Conservation (phyloP, 2,329 filamentous ascomycete genomes). For the Aureobasidium sp. region DNA sequence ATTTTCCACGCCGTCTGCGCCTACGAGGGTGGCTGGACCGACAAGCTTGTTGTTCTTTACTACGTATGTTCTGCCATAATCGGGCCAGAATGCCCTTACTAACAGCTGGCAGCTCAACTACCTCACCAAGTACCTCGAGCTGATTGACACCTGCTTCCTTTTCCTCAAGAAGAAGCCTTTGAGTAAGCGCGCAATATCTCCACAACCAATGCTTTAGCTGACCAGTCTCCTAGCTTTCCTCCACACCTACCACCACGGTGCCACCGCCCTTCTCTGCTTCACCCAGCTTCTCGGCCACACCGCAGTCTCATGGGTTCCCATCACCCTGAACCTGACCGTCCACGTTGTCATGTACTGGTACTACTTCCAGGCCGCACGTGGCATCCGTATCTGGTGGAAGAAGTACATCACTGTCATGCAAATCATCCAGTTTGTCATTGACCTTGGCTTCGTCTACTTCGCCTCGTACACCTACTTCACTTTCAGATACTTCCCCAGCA, state of each 20-base stretch:
- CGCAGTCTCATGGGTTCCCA: conserved; percentile 89
- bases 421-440: conserved; percentile 94
- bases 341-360: conserved; percentile 99
- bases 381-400: conserved; percentile 98
- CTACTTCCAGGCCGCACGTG: conserved; percentile 98
- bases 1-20: conserved; percentile 87
- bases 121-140: conserved; percentile 93
- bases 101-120: conserved; percentile 72
- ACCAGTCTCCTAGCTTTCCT: conserved; percentile 60
- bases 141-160: conserved; percentile 91
- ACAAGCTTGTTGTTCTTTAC: conserved; percentile 87
- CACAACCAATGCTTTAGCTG: not conserved
- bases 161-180: conserved; percentile 99
- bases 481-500: conserved; percentile 76
- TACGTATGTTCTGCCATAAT: conserved; percentile 63
- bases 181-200: conserved; percentile 46
- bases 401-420: conserved; percentile 98
- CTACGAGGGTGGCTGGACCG: conserved; percentile 79
- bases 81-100: not conserved
- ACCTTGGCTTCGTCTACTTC: conserved; percentile 97
- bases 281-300: conserved; percentile 91
- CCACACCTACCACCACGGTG: conserved; percentile 97
- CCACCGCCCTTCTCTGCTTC: conserved; percentile 94
- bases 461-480: conserved; percentile 99
- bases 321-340: conserved; percentile 84